Conservation (phyloP, 768 basidiomycete species). For the Auricularia cornea region DNA sequence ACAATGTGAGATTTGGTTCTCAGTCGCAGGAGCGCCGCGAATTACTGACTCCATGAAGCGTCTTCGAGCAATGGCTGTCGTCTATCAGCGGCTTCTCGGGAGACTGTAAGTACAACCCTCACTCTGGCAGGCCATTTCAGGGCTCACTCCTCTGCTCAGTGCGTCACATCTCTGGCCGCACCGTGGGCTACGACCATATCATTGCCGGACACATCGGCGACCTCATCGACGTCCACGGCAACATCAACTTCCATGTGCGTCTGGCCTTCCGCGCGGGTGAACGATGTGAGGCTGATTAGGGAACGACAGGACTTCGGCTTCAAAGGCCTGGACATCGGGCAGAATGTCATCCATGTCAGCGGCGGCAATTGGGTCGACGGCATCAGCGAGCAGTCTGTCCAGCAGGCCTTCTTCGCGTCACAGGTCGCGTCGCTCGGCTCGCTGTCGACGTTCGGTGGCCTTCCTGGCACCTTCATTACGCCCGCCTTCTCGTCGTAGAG, state of each 20-base stretch:
- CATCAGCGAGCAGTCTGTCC: neutral
- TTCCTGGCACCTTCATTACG: too few relatives aligned
- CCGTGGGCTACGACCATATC: constrained; percentile 4
- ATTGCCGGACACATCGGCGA: constrained; percentile 6
- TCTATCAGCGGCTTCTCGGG: constrained; percentile 1
- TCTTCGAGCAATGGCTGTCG: constrained; percentile 7
- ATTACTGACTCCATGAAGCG: neutral
- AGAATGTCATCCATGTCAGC: neutral
- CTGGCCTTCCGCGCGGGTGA: neutral
- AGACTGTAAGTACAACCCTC: neutral
- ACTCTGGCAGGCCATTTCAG: neutral
- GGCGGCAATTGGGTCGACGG: neutral
- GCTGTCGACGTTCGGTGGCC: neutral
- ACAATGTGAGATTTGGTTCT: constrained; percentile 8
- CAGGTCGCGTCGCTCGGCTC: neutral
- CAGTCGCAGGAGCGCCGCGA: neutral
- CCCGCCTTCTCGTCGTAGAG: too few relatives aligned
- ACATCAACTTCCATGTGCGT: neutral
- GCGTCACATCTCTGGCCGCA: neutral
- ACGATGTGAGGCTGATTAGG: neutral
- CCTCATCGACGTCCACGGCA: constrained; percentile 2
- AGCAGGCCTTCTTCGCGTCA: neutral
- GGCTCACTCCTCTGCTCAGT: neutral
- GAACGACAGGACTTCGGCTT: neutral
- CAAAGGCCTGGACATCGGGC: neutral